Base-by-base conservation (phyloP, 177 flowering plant species). In the Vitis hybrid region DNA sequence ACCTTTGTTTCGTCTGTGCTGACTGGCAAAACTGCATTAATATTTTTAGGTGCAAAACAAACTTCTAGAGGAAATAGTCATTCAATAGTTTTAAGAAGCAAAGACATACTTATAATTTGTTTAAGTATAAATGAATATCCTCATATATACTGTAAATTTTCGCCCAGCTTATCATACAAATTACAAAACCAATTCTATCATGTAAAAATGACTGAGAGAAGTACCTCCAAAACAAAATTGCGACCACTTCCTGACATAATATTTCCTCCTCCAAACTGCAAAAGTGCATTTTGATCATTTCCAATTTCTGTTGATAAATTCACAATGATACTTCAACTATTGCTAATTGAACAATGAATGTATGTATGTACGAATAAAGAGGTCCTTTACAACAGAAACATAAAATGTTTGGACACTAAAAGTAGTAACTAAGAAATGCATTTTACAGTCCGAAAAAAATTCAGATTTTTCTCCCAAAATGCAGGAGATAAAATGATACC, bases 181-280 rank as follows among this genome's bases (percentile, higher is more conserved):
- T 40, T 21, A 14, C 52, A 14, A 56, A 11, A 4, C 55, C 40
- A 70, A 59, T 11, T 6, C 51, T 51, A 57, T 60, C 27, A 6
- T 59, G 3, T 21, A 62, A 18, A 69, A 50, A 2, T 2, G 11
- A 27, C 30, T 27, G 19, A 40, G 52, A 73, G 19, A 51, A 69
- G 60, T 72, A 84, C 87, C 87, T 82, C 85, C 68, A 82, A 75
- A n/a, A 84, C 84, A 75, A 84, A 84, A 68, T 72, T 77, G 27
- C n/a, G 65, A 59, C 85, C 77, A 32, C 56, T 17, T 1, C 85
- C 84, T 0, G 18, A 66, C 52, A 84, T 76, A 62, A 73, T 62
- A 65, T 77, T 84, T 64, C 84, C 81, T 57, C 65, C 82, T 48
- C 60, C 62, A 67, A 84, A 73, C 87, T 84, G 82, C 65, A 66